Percentiles rank a stretch among this genome's conserved stretches.
These are phyloP conservation scores for Marasmius fiardii DNA, from an alignment of 1,284 basidiomycete genomes.

Conservation along the genomic window DNA sequence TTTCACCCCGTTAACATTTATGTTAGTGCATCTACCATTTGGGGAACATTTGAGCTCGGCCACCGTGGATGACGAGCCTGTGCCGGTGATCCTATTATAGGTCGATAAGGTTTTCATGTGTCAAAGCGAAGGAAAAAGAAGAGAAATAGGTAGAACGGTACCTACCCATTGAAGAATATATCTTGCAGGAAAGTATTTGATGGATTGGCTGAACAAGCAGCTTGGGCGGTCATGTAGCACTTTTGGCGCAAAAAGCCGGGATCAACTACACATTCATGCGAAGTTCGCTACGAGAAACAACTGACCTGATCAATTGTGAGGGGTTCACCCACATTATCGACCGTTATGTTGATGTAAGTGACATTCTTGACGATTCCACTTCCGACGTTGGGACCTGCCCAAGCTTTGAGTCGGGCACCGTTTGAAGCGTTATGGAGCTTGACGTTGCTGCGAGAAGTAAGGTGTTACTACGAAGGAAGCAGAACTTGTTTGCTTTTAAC, in stretches of 20 bases:
- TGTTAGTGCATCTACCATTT: slow-evolving; percentile 43
- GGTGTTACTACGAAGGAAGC: not conserved
- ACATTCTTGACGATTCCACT: slow-evolving; percentile 57
- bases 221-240: slow-evolving; percentile 51
- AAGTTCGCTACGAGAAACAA: slow-evolving; percentile 3
- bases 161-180: slow-evolving; percentile 45
- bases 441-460: slow-evolving; percentile 38
- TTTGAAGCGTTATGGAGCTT: slow-evolving; percentile 59
- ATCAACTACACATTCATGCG: not conserved
- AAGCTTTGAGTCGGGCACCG: slow-evolving; percentile 65
- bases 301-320: slow-evolving; percentile 52
- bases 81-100: slow-evolving; percentile 55
- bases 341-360: slow-evolving; percentile 45
- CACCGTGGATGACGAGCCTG: slow-evolving; percentile 50
- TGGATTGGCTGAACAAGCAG: slow-evolving; percentile 46
- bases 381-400: slow-evolving; percentile 58
- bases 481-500: slow-evolving; percentile 10
- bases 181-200: slow-evolving; percentile 52
- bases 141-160: not conserved
- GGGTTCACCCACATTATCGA: slow-evolving; percentile 51
- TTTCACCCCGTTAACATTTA: slow-evolving; percentile 45
- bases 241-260: slow-evolving; percentile 17
- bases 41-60: slow-evolving; percentile 57
- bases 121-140: not conserved
- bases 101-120: slow-evolving; percentile 15